Conservation (phyloP, 129 eudicot genomes). For the Lactuca sativa region DNA sequence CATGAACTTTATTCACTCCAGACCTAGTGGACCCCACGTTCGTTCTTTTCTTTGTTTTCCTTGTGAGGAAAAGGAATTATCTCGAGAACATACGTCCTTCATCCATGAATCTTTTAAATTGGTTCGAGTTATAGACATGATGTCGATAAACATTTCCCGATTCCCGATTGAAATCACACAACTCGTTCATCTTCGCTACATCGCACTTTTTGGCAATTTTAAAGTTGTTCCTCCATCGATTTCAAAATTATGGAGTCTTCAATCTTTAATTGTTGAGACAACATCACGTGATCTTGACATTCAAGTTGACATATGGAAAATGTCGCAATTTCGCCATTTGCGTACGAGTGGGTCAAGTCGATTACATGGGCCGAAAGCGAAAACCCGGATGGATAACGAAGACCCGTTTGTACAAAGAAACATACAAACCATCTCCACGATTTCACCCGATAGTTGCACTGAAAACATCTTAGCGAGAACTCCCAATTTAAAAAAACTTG, state of each 20-base stretch:
- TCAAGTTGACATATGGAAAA: conserved; percentile 57
- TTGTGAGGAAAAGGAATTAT: conserved; percentile 32
- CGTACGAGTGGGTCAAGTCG: conserved; percentile 45
- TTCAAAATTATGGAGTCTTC: conserved; percentile 56
- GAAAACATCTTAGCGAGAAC: conserved; percentile 41
- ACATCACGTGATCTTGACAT: conserved; percentile 37
- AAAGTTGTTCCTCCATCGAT: conserved; percentile 45
- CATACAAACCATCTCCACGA: conserved; percentile 48
- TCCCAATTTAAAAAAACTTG: conserved; percentile 48
- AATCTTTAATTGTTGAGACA: conserved; percentile 52
- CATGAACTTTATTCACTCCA: conserved; percentile 39
- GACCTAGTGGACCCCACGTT: conserved; percentile 51
- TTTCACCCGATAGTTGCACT: conserved; percentile 53
- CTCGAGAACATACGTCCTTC: conserved; percentile 31
- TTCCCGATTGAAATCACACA: conserved; percentile 47
- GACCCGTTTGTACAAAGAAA: conserved; percentile 46
- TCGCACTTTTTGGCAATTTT: conserved; percentile 48
- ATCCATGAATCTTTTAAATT: conserved; percentile 48
- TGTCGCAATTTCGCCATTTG: conserved; percentile 60
- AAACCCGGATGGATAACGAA: conserved; percentile 37
- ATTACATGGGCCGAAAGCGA: conserved; percentile 45
- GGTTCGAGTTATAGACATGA: conserved; percentile 52
- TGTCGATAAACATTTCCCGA: conserved; percentile 38
- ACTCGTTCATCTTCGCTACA: conserved; percentile 49
- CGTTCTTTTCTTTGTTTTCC: conserved; percentile 61